Evolutionary conservation across 2,329 filamentous ascomycete genomes (phyloP).

Genomic region (Decorospora gaudefroyi): DNA sequence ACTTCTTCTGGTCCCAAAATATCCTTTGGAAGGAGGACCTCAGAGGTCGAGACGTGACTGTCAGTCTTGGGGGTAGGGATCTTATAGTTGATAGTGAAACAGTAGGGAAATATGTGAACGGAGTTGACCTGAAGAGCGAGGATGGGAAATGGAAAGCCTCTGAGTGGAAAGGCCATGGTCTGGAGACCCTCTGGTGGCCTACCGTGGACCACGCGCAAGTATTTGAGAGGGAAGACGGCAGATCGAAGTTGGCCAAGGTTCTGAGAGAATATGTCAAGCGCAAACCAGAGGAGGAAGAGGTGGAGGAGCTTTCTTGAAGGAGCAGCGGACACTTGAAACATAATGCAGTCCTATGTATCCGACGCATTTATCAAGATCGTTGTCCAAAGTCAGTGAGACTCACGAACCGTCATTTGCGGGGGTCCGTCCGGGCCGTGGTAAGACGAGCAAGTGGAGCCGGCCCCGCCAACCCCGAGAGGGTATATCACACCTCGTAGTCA

Average conservation of each 20-base stretch:
- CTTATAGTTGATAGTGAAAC: conserved; percentile 66
- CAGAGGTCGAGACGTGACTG: conserved; percentile 55
- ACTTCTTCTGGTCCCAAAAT: conserved; percentile 74
- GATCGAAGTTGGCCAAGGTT: conserved; percentile 31
- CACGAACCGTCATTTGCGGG: conserved; percentile 14
- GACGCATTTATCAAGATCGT: background rate
- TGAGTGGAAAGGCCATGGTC: conserved; percentile 48
- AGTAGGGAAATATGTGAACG: conserved; percentile 62
- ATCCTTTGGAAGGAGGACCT: conserved; percentile 72
- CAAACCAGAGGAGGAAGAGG: conserved; percentile 10
- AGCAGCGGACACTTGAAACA: background rate
- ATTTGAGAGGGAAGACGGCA: conserved; percentile 36
- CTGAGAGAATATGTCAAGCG: conserved; percentile 33
- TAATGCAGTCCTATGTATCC: too few species aligned
- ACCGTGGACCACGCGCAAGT: conserved; percentile 67
- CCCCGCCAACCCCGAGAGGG: conserved; percentile 30
- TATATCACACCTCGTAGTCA: conserved; percentile 2
- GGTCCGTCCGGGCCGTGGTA: conserved; percentile 23
- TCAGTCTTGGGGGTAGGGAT: conserved; percentile 64
- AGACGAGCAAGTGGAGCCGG: conserved; percentile 21
- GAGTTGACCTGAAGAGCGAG: conserved; percentile 39
- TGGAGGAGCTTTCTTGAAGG: conserved; percentile 3
- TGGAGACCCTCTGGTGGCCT: conserved; percentile 65
- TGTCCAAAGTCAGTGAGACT: too few species aligned
- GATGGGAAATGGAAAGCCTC: conserved; percentile 39